phyloP scores from a whole-genome alignment of 768 basidiomycete genomes.

The Fistulinella prunicolor region DNA sequence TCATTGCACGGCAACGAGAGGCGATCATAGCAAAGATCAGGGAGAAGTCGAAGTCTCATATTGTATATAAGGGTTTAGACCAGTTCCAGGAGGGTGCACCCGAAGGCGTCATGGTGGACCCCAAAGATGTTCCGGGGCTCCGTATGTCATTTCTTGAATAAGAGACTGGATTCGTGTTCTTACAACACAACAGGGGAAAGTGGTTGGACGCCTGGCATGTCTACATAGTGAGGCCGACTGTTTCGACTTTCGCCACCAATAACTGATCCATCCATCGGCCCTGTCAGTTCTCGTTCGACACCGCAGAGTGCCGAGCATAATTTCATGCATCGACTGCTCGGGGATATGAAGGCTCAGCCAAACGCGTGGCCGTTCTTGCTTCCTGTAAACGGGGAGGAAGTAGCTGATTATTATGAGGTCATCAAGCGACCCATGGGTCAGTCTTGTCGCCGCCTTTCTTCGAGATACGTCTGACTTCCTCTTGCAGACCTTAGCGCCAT shows the following conservation, averaged over 20 bases:
- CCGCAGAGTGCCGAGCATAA: conserved; percentile 56
- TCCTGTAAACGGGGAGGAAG: conserved; percentile 79
- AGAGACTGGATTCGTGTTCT: conserved; percentile 6
- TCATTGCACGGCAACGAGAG: conserved; percentile 80
- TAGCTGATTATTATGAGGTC: conserved; percentile 86
- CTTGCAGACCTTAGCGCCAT: conserved; percentile 79
- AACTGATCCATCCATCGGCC: conserved; percentile 4
- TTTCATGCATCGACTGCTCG: conserved; percentile 74
- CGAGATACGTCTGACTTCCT: neutral
- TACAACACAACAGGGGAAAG: conserved; percentile 61
- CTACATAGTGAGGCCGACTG: conserved; percentile 52
- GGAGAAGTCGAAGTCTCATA: conserved; percentile 79
- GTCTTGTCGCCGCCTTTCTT: conserved; percentile 23
- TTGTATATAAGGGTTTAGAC: conserved; percentile 76
- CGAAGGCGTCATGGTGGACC: conserved; percentile 55
- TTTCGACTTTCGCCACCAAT: neutral
- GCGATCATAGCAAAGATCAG: conserved; percentile 88
- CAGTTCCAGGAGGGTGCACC: conserved; percentile 64
- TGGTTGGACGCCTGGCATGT: conserved; percentile 88
- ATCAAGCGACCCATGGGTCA: conserved; percentile 91
- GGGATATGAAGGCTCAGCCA: conserved; percentile 73
- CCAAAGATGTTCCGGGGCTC: conserved; percentile 84
- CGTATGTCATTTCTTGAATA: conserved; percentile 43
- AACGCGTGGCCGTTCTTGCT: conserved; percentile 84
- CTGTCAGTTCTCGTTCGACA: conserved; percentile 36